phyloP scores from a whole-genome alignment of 306 rosid genomes.

The Quercus mongolica region DNA sequence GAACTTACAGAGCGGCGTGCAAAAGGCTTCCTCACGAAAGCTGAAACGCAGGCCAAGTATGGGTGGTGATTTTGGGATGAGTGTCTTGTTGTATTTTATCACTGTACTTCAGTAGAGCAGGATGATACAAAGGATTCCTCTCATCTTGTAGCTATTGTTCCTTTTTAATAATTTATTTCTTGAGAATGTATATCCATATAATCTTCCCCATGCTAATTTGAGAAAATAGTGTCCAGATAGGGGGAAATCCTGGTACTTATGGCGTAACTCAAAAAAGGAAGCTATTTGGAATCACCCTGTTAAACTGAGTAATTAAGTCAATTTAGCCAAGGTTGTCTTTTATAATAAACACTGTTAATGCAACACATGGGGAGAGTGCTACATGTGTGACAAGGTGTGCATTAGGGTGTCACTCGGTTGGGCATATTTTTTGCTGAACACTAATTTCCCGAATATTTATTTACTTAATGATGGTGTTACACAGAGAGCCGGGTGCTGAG shows the following conservation, averaged over 20 bases:
- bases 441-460: too few relatives aligned
- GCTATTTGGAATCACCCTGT: too few relatives aligned
- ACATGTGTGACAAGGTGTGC: too few relatives aligned
- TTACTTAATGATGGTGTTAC: too few relatives aligned
- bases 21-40: conserved; percentile 86
- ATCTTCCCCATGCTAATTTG: neutral
- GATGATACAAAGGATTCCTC: neutral
- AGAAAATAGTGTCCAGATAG: neutral
- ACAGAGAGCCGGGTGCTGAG: too few relatives aligned
- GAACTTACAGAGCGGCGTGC: conserved; percentile 80
- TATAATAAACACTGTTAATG: too few relatives aligned
- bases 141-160: neutral
- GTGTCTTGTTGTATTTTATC: neutral
- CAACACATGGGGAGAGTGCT: too few relatives aligned
- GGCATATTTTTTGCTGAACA: too few relatives aligned
- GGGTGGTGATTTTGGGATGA: conserved; percentile 73
- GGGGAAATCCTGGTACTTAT: neutral
- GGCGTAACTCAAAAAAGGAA: too few relatives aligned
- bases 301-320: too few relatives aligned
- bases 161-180: neutral
- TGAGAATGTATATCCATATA: neutral
- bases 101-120: conserved; percentile 6
- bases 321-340: too few relatives aligned
- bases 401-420: too few relatives aligned
- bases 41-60: conserved; percentile 94